Conservation (phyloP, 2,329 filamentous ascomycete genomes). For the Clarireedia homoeocarpa region DNA sequence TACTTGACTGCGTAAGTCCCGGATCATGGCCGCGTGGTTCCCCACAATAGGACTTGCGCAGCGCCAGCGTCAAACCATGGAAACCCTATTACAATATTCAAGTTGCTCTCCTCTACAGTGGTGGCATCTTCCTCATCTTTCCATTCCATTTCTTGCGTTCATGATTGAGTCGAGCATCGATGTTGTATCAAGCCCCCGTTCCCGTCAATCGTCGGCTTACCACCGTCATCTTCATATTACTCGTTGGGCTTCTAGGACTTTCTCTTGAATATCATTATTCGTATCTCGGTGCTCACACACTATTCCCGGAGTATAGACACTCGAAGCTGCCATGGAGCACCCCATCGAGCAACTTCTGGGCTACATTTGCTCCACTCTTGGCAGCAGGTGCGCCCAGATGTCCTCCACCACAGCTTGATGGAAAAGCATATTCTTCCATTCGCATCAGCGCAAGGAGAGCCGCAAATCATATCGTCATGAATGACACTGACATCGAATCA, state of each 20-base stretch:
- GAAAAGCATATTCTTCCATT: constrained; percentile 5
- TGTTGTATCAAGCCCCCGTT: not conserved
- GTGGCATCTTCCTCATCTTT: not conserved
- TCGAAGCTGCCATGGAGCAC: not conserved
- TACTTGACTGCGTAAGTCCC: too few relatives aligned
- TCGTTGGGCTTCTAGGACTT: not conserved
- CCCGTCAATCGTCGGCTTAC: not conserved
- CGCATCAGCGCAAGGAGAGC: not conserved
- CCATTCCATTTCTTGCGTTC: not conserved
- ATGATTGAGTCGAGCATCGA: not conserved
- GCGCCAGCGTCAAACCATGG: not conserved
- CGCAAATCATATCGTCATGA: constrained; percentile 7
- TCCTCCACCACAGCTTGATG: constrained; percentile 4
- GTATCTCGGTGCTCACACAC: not conserved
- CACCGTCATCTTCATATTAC: not conserved
- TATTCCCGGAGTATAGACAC: not conserved
- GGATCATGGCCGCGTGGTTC: not conserved
- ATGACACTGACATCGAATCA: constrained; percentile 6
- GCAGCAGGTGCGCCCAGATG: constrained; percentile 15
- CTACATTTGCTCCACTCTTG: constrained; percentile 14
- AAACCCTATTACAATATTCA: not conserved
- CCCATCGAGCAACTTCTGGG: constrained; percentile 13
- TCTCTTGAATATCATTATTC: not conserved
- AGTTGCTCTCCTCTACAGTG: not conserved
- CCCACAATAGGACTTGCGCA: not conserved